Base-by-base conservation (phyloP, 2,329 filamentous ascomycete genomes). In the Zarea fungicola region DNA sequence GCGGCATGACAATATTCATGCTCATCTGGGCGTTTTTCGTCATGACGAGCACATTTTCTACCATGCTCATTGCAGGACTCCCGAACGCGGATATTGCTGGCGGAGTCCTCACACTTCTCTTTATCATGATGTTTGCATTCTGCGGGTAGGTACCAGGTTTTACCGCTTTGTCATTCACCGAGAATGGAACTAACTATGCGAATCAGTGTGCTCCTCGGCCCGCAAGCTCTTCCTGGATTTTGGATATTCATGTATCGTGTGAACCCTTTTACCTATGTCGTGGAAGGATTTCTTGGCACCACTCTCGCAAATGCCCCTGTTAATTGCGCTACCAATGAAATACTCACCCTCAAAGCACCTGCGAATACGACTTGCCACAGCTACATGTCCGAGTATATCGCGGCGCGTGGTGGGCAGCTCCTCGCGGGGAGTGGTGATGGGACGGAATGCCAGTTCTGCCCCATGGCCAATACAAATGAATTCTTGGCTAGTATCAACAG, bases 261-360 rank as follows among this genome's bases (percentile, higher is more conserved):
- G 42, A 89, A 84, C 0, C 89, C 90, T 0, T 87, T 95, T 57
- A 91, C 85, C 0, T 96, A 95, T 63, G 70, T 92, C 13, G 80
- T 92, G 18, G 77, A 77, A 10, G 87, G 83, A 18, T 81, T 95
- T 69, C 65, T 92, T 0, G 77, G 83, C 0, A 79, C 78, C 1
- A 87, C 80, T 4, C 69, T 95, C 6, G 85, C 85, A 35, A 83
- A 85, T 58, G 80, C 79, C 0, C 40, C 67, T 0, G 81, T 92
- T 26, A 56, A 62, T 0, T 96, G 90, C 65, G 80, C 86, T 1
- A 54, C 63, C 5, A 87, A 85, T 61, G 90, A 96, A 63, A 75
- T 80, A 52, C 71, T 88, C 22, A 62, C 68, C n/a, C 84, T 96
- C 60, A 64, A 78, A 8, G 75, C 78, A 1, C 13, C 6, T 21